Base-by-base conservation (phyloP, 108 stramenopile genomes). In the Nitzschia sp. region DNA sequence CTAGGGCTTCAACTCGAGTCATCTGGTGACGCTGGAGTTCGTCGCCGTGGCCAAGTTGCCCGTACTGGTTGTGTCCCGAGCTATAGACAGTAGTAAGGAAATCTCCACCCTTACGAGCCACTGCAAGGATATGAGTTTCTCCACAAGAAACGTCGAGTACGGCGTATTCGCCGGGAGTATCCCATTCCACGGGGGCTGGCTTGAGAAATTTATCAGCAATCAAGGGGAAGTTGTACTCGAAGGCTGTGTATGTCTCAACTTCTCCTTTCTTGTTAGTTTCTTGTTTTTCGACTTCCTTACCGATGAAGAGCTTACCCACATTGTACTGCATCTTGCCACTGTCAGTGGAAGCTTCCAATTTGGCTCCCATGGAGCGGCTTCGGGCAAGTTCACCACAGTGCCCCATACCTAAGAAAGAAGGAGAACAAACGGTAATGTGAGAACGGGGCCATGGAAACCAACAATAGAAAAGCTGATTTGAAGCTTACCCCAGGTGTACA, bases 11-110 rank as follows among this genome's bases (percentile, higher is more conserved):
- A 64, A 79, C 66, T 10, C 60, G 57, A 20, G 73, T 76, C n/a
- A 73, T 61, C 53, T 72, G 65, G 61, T 78, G 65, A 55, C 77
- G 44, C 29, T 63, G 62, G 10, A 52, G 41, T 37, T 26, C 25
- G 55, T 93, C 90, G 5, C 93, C 94, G 34, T 81, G 71, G 6
- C 95, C 97, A 29, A 97, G 75, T 78, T 97, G 96, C 3, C 97
- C 98, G 75, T 93, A 96, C 17, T 87, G 67, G 75, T 95, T 97
- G 60, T 92, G 65, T 12, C 98, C 98, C 59, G 80, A 72, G 9
- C 83, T 69, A 69, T 83, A 96, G 10, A 96, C 82, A 40, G 34
- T 22, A 10, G 75, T 60, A 19, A 59, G 42, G 0, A 70, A 52
- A 1, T 60, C 60, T 17, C 61, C 69, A 14, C 42, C 65, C 22